Percentiles rank a stretch among this genome's conserved stretches.
Conservation (phyloP, 129 eudicot species). For the Tagetes erecta region DNA sequence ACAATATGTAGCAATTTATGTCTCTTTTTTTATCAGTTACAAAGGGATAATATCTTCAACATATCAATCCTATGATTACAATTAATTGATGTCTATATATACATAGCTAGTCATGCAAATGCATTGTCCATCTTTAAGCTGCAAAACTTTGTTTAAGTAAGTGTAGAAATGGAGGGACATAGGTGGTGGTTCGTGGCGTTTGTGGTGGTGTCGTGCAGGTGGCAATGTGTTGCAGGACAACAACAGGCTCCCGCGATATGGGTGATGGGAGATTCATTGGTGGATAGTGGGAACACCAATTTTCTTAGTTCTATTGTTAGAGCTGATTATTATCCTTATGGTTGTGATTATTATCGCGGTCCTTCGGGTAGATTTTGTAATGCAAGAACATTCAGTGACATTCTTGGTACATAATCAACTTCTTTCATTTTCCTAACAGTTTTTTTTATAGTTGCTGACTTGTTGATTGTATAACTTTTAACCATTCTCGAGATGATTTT, state of each 20-base stretch:
- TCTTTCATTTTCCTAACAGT: background rate
- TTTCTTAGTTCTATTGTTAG: constrained; percentile 63
- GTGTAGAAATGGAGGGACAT: constrained; percentile 12
- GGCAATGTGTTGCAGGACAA: constrained; percentile 19
- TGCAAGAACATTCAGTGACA: constrained; percentile 68
- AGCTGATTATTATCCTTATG: constrained; percentile 86
- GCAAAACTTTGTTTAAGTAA: background rate
- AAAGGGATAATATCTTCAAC: constrained; percentile 15
- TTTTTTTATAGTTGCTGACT: background rate
- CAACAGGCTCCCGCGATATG: constrained; percentile 67
- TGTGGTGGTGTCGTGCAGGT: constrained; percentile 23
- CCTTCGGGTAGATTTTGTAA: constrained; percentile 81
- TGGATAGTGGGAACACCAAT: constrained; percentile 86
- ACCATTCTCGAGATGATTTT: background rate
- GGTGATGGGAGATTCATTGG: constrained; percentile 88
- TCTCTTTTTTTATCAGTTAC: constrained; percentile 16
- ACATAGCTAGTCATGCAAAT: constrained; percentile 10
- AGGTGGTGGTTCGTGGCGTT: constrained; percentile 31
- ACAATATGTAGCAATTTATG: background rate
- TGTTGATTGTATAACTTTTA: background rate
- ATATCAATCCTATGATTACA: constrained; percentile 12
- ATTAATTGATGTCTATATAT: constrained; percentile 19
- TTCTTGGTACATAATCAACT: constrained; percentile 52
- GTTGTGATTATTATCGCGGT: constrained; percentile 57
- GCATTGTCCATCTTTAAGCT: constrained; percentile 1